These are phyloP conservation scores for Amniculicola lignicola DNA, from an alignment of 495 filamentous ascomycete genomes.

Conservation along the genomic window DNA sequence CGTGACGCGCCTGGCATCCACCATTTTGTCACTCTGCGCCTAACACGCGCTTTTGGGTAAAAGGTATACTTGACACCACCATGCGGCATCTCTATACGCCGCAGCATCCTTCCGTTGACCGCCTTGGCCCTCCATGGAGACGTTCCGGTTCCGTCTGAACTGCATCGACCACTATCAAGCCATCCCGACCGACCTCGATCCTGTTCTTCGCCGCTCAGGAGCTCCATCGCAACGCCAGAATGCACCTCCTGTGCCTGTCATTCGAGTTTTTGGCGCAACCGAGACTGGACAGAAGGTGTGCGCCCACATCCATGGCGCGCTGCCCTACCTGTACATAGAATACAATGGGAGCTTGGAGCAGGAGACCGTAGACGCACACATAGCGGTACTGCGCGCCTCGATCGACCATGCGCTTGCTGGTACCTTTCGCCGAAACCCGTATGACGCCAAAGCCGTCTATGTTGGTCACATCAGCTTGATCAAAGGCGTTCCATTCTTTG, in stretches of 20 bases:
- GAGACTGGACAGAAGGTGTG: conserved; percentile 96
- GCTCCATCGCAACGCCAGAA: conserved; percentile 50
- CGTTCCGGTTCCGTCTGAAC: conserved; percentile 80
- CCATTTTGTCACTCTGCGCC: background rate
- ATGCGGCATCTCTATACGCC: conserved; percentile 23
- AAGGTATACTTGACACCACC: conserved; percentile 1
- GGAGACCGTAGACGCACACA: conserved; percentile 66
- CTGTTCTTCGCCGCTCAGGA: conserved; percentile 61
- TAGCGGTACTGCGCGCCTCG: conserved; percentile 67
- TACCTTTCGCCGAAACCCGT: conserved; percentile 71
- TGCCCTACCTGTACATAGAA: conserved; percentile 90
- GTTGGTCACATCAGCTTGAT: conserved; percentile 88
- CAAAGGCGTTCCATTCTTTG: conserved; percentile 94
- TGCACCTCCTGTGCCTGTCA: conserved; percentile 74
- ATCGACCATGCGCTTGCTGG: conserved; percentile 82
- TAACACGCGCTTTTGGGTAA: background rate
- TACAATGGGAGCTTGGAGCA: conserved; percentile 69
- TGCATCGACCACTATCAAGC: conserved; percentile 92
- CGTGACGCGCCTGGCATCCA: conserved; percentile 9
- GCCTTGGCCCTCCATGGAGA: conserved; percentile 38
- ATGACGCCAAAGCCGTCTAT: conserved; percentile 64
- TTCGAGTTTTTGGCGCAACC: conserved; percentile 88
- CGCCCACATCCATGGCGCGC: conserved; percentile 91
- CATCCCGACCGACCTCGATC: conserved; percentile 74
- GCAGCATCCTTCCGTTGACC: background rate